Evolutionary conservation across 208 protist genomes (phyloP).

Genomic region (Crithidia expoeki): DNA sequence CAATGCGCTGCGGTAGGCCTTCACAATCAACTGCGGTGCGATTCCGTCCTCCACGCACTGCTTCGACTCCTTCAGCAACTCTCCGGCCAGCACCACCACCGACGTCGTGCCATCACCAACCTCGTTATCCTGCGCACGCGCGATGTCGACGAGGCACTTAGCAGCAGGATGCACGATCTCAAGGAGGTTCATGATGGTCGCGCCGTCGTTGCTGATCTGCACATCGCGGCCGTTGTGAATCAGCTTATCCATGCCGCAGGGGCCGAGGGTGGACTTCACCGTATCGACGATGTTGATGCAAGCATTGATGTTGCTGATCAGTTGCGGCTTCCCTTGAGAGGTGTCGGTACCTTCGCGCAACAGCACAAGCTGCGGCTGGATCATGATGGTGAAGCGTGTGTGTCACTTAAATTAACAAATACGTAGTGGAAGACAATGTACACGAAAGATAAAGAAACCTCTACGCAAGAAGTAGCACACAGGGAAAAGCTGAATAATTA

Average conservation of each 20-base stretch:
- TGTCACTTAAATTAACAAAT: background rate
- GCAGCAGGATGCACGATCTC: constrained; percentile 99
- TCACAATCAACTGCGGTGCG: constrained; percentile 99
- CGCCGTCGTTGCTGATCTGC: constrained; percentile 99
- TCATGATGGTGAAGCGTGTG: constrained; percentile 53
- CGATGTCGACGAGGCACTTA: constrained; percentile 99
- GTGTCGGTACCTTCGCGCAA: constrained; percentile 99
- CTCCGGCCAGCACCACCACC: constrained; percentile 99
- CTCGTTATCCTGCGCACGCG: constrained; percentile 97
- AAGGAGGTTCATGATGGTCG: constrained; percentile 99
- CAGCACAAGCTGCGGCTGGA: constrained; percentile 98
- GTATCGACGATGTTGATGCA: constrained; percentile 96
- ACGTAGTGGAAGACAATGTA: background rate
- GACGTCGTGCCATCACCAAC: constrained; percentile 99
- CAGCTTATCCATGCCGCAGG: constrained; percentile 99
- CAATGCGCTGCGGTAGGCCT: constrained; percentile 92
- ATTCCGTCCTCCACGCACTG: constrained; percentile 99
- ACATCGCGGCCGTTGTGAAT: constrained; percentile 94
- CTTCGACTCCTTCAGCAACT: constrained; percentile 98
- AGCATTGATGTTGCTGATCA: constrained; percentile 99
- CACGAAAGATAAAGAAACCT: background rate
- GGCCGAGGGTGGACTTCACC: constrained; percentile 97
- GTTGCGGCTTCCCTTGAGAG: constrained; percentile 99
- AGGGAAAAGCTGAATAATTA: background rate
- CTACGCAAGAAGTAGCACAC: background rate